Conservation (phyloP, 2,329 filamentous ascomycete genomes). For the Aureobasidium melanogenum region DNA sequence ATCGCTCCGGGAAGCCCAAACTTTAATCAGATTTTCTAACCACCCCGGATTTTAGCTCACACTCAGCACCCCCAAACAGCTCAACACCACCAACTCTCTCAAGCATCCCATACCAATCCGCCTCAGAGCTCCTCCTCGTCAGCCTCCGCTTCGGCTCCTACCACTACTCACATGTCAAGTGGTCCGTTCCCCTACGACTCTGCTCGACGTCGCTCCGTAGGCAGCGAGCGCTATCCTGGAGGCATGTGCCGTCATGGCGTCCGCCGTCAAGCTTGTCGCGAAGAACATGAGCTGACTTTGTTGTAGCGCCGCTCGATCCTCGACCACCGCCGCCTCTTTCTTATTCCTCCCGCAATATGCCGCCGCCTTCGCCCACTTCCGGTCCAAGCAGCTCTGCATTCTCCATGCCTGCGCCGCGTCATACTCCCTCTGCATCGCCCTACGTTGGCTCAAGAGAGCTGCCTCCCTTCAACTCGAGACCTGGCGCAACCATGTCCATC, state of each 20-base stretch:
- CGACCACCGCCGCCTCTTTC: slow-evolving; percentile 29
- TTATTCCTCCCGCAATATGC: slow-evolving; percentile 39
- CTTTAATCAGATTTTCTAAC: not conserved
- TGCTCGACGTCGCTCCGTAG: slow-evolving; percentile 35
- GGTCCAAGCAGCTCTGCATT: slow-evolving; percentile 30
- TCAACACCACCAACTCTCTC: not conserved
- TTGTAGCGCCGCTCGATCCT: slow-evolving; percentile 21
- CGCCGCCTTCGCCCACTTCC: slow-evolving; percentile 40
- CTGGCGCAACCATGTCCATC: slow-evolving; percentile 59
- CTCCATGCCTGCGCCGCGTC: slow-evolving; percentile 29
- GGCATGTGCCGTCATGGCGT: not conserved
- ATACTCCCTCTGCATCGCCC: slow-evolving; percentile 35
- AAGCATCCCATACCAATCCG: slow-evolving; percentile 6
- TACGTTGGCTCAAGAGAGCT: slow-evolving; percentile 47
- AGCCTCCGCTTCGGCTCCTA: slow-evolving; percentile 19
- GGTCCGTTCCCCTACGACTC: slow-evolving; percentile 31
- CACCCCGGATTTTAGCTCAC: slow-evolving; percentile 5
- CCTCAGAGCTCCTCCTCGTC: slow-evolving; percentile 16
- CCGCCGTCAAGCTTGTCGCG: not conserved
- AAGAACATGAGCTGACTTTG: slow-evolving; percentile 11
- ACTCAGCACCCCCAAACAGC: slow-evolving; percentile 12
- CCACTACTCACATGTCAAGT: slow-evolving; percentile 26
- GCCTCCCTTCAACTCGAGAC: slow-evolving; percentile 43
- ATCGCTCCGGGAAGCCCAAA: slow-evolving; percentile 1
- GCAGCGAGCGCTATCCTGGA: slow-evolving; percentile 19